A percentile compares a stretch with the other conserved stretches of the same genome.
phyloP scores from a whole-genome alignment of 2,329 filamentous ascomycete genomes.

The Dothidotthia symphoricarpi region DNA sequence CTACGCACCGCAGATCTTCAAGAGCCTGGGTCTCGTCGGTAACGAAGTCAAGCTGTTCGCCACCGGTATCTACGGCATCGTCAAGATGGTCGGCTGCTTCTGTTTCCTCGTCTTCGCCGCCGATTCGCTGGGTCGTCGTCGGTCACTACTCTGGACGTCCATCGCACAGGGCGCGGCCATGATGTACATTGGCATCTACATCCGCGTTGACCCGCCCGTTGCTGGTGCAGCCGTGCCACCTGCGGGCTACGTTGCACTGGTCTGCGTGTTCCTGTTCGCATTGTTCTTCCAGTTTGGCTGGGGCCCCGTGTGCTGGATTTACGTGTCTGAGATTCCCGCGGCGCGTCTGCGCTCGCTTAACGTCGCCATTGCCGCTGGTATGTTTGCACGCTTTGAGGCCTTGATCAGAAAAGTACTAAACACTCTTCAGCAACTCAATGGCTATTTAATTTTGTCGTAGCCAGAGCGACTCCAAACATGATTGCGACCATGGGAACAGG shows the following conservation, averaged over 20 bases:
- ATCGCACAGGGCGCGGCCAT: slow-evolving; percentile 62
- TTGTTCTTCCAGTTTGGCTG: slow-evolving; percentile 61
- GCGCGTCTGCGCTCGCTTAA: slow-evolving; percentile 65
- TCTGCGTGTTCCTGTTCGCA: slow-evolving; percentile 71
- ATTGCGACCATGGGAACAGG: slow-evolving; percentile 54
- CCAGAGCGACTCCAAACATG: slow-evolving; percentile 67
- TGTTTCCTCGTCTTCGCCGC: slow-evolving; percentile 66
- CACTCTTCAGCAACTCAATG: too few species aligned
- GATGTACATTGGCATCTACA: slow-evolving; percentile 71
- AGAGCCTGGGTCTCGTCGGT: slow-evolving; percentile 59
- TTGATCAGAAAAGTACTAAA: too few species aligned
- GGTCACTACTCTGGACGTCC: slow-evolving; percentile 63
- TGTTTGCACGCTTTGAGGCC: background rate
- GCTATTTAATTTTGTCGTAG: slow-evolving; percentile 73
- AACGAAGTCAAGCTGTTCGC: slow-evolving; percentile 64
- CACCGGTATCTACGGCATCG: slow-evolving; percentile 70
- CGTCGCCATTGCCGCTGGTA: slow-evolving; percentile 63
- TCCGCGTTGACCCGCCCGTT: slow-evolving; percentile 60
- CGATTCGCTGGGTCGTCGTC: slow-evolving; percentile 66
- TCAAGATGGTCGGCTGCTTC: slow-evolving; percentile 65
- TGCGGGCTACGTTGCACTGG: slow-evolving; percentile 68
- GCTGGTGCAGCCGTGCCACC: slow-evolving; percentile 56
- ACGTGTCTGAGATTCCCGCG: slow-evolving; percentile 68
- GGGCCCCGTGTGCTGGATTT: slow-evolving; percentile 72
- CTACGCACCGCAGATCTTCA: slow-evolving; percentile 70